Evolutionary conservation across 495 filamentous ascomycete genomes (phyloP), one percentile per base, ranked within the genome.

Genomic region (Geopyxis carbonaria): DNA sequence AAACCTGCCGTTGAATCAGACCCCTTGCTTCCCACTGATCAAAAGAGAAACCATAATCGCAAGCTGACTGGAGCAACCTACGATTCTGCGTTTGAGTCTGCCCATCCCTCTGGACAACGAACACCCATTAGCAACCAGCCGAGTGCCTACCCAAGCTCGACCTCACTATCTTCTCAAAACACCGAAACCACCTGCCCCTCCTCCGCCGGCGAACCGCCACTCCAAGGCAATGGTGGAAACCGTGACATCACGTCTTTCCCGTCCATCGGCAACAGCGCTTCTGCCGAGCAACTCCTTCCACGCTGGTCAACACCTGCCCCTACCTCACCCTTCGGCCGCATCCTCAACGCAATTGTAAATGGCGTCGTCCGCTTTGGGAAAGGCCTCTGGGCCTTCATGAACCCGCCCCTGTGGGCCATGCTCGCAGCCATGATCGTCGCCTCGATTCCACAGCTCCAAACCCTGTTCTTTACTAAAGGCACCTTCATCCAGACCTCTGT

Each of bases 391-490:
- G 78, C 78, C 24, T 89, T 93, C 59, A 95, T 97, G 89, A 97
- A 95, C 59, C 87, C 89, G 4, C 91, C 89, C 0, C 72, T 97
- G 1, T 95, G 86, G 83, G 87, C 89, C 7, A 95, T 97, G 87
- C 65, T 95, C 1, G 60, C 72, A 14, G 79, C 91, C 13, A 76
- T 95, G 40, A 56, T 94, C 40, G 77, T 95, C 4, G 89, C 91
- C 20, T 92, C 83, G 2, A 69, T 94, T n/a, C 91, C 89, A 0
- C 56, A 64, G 2, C 66, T 95, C 2, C 86, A 97, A 57, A 61
- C 62, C 20, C 61, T 85, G 10, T 95, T 97, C 64, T 97, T 94
- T 62, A 65, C 73, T 32, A 73, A 80, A 10, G 89, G 86, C 19
- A 82, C 84, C 3, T 94, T 97, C 48, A 63, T 97, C 43, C 75